phyloP scores from a whole-genome alignment of 2,329 filamentous ascomycete genomes.

The Alternaria arborescens region DNA sequence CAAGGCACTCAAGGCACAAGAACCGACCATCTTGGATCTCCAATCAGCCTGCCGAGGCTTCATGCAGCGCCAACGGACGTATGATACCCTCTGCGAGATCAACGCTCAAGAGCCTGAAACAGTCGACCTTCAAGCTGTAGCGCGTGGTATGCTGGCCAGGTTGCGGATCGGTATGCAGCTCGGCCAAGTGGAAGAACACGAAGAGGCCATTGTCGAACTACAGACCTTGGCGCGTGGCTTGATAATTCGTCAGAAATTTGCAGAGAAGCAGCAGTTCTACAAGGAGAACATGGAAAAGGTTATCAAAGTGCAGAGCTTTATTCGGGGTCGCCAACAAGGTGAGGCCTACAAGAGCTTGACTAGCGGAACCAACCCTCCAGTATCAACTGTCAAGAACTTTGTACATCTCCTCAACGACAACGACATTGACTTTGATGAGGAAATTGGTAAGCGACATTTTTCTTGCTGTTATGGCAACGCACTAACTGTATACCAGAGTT shows the following conservation, averaged over 20 bases:
- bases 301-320: slow-evolving; percentile 97
- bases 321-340: slow-evolving; percentile 92
- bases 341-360: slow-evolving; percentile 98
- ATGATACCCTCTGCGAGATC: slow-evolving; percentile 73
- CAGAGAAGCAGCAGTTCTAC: slow-evolving; percentile 87
- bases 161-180: slow-evolving; percentile 77
- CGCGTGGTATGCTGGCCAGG: slow-evolving; percentile 81
- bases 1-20: slow-evolving; percentile 66
- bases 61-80: slow-evolving; percentile 67
- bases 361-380: slow-evolving; percentile 93
- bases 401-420: slow-evolving; percentile 97
- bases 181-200: slow-evolving; percentile 80
- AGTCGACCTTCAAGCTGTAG: slow-evolving; percentile 75
- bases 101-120: slow-evolving; percentile 73
- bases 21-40: slow-evolving; percentile 65
- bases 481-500: slow-evolving; percentile 68
- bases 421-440: slow-evolving; percentile 98
- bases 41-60: slow-evolving; percentile 75
- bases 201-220: slow-evolving; percentile 76
- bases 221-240: slow-evolving; percentile 78
- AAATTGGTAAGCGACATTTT: slow-evolving; percentile 66
- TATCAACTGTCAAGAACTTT: slow-evolving; percentile 97
- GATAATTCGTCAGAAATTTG: slow-evolving; percentile 77
- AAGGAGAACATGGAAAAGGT: slow-evolving; percentile 98
- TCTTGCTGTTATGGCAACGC: neutral